phyloP scores from a whole-genome alignment of 192 early-diverging fungal genomes.

The Anaeromyces robustus region DNA sequence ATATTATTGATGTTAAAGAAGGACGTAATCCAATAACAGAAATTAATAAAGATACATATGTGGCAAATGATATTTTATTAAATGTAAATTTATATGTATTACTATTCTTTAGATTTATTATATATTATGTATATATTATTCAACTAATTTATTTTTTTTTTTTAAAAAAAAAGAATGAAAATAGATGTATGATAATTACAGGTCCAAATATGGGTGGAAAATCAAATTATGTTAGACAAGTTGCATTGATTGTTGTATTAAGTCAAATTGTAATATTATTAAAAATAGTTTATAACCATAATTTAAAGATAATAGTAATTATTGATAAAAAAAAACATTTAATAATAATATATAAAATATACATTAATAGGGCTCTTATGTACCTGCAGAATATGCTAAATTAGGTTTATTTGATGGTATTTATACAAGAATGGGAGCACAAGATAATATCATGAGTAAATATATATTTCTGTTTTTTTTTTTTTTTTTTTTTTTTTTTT shows the following conservation, averaged over 20 bases:
- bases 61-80: not conserved
- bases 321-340: too few relatives aligned
- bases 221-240: slow-evolving; percentile 49
- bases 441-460: slow-evolving; percentile 28
- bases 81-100: not conserved
- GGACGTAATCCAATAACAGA: not conserved
- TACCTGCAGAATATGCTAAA: slow-evolving; percentile 45
- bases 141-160: too few relatives aligned
- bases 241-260: slow-evolving; percentile 20
- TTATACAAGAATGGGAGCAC: slow-evolving; percentile 55
- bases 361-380: slow-evolving; percentile 30
- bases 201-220: slow-evolving; percentile 77
- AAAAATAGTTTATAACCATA: too few relatives aligned
- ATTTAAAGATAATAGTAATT: too few relatives aligned
- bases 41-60: not conserved
- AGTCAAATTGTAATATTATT: not conserved
- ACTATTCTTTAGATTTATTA: too few relatives aligned
- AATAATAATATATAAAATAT: too few relatives aligned
- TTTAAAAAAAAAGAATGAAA: not conserved
- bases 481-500: too few relatives aligned
- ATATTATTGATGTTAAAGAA: not conserved
- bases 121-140: too few relatives aligned
- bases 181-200: slow-evolving; percentile 6
- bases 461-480: too few relatives aligned
- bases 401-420: slow-evolving; percentile 56